Conservation (phyloP, 352 stramenopile species). For the Pelagophyceae sp. region DNA sequence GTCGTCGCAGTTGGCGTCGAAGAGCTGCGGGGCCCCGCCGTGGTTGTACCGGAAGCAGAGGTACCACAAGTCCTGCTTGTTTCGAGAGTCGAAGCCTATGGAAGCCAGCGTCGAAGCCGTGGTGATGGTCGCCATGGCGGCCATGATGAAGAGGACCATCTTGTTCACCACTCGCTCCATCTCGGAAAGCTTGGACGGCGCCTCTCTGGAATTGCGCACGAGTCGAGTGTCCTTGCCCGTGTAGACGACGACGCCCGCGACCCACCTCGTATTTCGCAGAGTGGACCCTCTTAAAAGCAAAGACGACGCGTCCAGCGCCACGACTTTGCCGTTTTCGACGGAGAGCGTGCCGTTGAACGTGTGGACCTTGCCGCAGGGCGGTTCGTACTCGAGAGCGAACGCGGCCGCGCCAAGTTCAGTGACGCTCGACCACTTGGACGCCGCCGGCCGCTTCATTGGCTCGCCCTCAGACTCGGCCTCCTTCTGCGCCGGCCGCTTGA, state of each 20-base stretch:
- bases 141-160: constrained; percentile 39
- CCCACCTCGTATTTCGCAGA: constrained; percentile 80
- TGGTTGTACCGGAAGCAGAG: constrained; percentile 34
- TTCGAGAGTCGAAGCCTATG: constrained; percentile 26
- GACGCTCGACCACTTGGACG: background rate
- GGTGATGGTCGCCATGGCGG: constrained; percentile 30
- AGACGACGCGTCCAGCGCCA: constrained; percentile 56
- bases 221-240: constrained; percentile 85
- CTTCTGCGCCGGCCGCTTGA: constrained; percentile 32
- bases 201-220: constrained; percentile 33
- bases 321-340: constrained; percentile 40
- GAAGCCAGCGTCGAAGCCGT: constrained; percentile 32
- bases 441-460: too few species aligned
- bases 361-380: constrained; percentile 60
- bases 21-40: constrained; percentile 20
- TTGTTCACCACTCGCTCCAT: constrained; percentile 33
- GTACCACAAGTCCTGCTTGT: constrained; percentile 38
- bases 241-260: constrained; percentile 80
- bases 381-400: constrained; percentile 39
- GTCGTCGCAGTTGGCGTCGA: constrained; percentile 34
- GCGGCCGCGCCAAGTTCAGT: background rate
- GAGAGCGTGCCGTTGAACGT: constrained; percentile 73
- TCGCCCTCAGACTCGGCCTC: too few species aligned
- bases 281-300: constrained; percentile 78
- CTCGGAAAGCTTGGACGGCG: constrained; percentile 31